phyloP scores from a whole-genome alignment of 2,329 filamentous ascomycete species.

The Claviceps fusiformis region DNA sequence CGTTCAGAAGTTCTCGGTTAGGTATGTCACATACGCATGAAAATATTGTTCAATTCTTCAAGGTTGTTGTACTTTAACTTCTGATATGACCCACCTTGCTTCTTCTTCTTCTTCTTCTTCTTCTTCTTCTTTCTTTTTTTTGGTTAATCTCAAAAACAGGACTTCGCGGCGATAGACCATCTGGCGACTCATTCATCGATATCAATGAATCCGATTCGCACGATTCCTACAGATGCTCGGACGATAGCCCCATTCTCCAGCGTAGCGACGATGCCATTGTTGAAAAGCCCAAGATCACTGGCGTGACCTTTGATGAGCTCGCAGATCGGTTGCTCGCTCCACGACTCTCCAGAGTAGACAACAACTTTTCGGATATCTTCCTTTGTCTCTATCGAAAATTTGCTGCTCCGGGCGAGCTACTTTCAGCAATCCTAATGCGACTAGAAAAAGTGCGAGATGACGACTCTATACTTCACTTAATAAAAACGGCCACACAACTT shows the following conservation, averaged over 20 bases:
- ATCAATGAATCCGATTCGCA: constrained; percentile 53
- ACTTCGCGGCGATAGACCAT: constrained; percentile 35
- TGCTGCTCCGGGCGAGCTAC: constrained; percentile 63
- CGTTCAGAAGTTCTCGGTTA: constrained; percentile 20
- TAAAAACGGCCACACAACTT: constrained; percentile 67
- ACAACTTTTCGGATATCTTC: constrained; percentile 79
- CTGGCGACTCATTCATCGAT: constrained; percentile 46
- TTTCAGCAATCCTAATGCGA: constrained; percentile 63
- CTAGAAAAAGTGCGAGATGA: constrained; percentile 59
- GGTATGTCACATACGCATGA: constrained; percentile 9
- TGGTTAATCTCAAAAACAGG: constrained; percentile 25
- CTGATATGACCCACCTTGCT: background rate
- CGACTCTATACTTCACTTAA: constrained; percentile 53
- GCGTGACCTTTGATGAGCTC: constrained; percentile 53
- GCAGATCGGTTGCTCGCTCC: constrained; percentile 77
- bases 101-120: background rate
- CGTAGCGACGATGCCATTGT: constrained; percentile 50
- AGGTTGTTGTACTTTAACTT: background rate
- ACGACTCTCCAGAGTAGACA: constrained; percentile 74
- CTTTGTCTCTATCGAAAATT: constrained; percentile 92
- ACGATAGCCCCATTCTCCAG: constrained; percentile 54
- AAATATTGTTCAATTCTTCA: background rate
- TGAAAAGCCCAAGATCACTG: constrained; percentile 32
- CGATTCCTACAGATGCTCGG: constrained; percentile 51
- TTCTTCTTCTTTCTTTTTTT: too few relatives aligned